Base-by-base conservation (phyloP, 805 yeast genomes). In the Priceomyces medius region DNA sequence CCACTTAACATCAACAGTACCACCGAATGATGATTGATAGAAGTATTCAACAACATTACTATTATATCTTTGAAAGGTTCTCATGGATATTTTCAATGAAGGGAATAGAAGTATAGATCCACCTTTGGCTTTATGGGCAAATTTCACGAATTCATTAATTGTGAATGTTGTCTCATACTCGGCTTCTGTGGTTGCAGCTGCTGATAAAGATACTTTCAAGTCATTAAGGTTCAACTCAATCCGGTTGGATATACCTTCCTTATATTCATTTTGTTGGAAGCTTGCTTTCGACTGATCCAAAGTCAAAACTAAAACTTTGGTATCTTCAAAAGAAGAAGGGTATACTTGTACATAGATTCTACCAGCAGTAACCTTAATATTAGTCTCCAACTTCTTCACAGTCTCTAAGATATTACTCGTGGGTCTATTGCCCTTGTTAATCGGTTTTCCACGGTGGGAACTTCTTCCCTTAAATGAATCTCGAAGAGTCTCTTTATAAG, bases 1-100 rank as follows among this genome's bases (percentile, higher is more conserved):
- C 99, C 99, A 93, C 37, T 88, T 77, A 1, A 93, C 81, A 45
- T 88, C 95, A 29, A 93, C 93, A 12, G 88, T 80, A 20, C 96
- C 97, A 7, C 88, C 95, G 66, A 93, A 88, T 2, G 81, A 70
- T 37, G 93, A 81, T 35, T 73, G 73, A 59, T 78, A 93, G 1
- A 74, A 67, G 54, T 83, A 88, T 51, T 85, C 83, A 32, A 93
- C 76, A 3, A 71, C 46, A 33, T 77, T 74, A 13, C 77, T 71
- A 8, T 72, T 63, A 20, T 68, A 68, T 23, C 65, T 61, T 53
- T 88, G 90, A 68, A 79, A 77, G 0, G 95, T 81, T 36, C 81
- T 76, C 97, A 90, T 90, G 5, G 77, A 63, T 13, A 91, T 76
- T 40, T 70, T 69, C 48, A 88, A 73, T 12, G 88, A 78, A 0